A percentile compares a stretch with the other conserved stretches of the same genome.
These are phyloP conservation scores for Zhuliangozyma parablackwelliae DNA, from an alignment of 1,139 yeast species.

Conservation along the genomic window DNA sequence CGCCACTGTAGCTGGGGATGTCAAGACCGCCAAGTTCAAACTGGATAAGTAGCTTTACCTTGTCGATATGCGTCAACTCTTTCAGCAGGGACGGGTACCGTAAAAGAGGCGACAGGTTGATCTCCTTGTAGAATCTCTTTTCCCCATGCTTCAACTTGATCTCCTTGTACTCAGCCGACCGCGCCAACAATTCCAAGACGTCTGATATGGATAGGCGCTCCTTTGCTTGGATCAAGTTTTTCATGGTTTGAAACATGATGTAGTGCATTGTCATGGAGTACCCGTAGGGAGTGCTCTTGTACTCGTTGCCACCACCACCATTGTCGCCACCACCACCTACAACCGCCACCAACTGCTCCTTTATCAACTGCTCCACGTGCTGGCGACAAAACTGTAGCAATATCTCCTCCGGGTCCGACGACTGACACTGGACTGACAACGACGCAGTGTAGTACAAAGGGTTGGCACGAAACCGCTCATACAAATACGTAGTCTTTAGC, in stretches of 20 bases:
- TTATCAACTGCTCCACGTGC: conserved; percentile 21
- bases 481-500: conserved; percentile 50
- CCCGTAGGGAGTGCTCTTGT: conserved; percentile 34
- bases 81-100: conserved; percentile 23
- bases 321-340: background rate
- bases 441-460: conserved; percentile 28
- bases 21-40: conserved; percentile 46
- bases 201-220: conserved; percentile 14
- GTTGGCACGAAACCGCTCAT: conserved; percentile 36
- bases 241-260: conserved; percentile 38
- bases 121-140: conserved; percentile 34
- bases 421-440: conserved; percentile 8
- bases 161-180: conserved; percentile 35
- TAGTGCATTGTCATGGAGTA: conserved; percentile 45
- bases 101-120: conserved; percentile 32
- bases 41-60: conserved; percentile 36
- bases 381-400: conserved; percentile 24
- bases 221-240: conserved; percentile 18
- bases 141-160: conserved; percentile 40
- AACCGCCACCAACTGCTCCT: conserved; percentile 17
- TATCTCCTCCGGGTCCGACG: conserved; percentile 17
- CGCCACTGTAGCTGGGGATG: conserved; percentile 36
- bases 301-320: conserved; percentile 1
- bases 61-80: conserved; percentile 21
- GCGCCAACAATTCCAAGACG: conserved; percentile 22